A percentile compares a stretch with the other conserved stretches of the same genome.
Conservation (phyloP, 805 yeast species). For the Sungouiella blattae region DNA sequence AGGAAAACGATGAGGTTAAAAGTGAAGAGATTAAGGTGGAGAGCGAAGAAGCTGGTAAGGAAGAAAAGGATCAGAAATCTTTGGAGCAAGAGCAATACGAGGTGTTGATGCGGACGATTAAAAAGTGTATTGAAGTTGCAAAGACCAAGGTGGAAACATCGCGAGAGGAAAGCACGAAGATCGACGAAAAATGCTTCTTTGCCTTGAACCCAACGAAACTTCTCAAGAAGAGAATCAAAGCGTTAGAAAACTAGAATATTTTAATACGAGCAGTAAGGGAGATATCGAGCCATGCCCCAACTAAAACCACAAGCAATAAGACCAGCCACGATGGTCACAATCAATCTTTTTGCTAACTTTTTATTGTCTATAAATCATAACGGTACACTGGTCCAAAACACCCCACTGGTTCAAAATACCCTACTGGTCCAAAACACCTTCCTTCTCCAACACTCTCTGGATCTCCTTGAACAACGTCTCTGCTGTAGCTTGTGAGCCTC, state of each 20-base stretch:
- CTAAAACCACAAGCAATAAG: neutral
- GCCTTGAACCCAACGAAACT: constrained; percentile 57
- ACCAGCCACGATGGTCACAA: neutral
- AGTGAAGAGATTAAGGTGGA: constrained; percentile 1
- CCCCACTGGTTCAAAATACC: no score
- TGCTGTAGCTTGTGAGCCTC: constrained; percentile 64
- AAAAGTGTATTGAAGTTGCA: constrained; percentile 47
- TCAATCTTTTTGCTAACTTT: neutral
- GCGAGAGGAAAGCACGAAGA: constrained; percentile 57
- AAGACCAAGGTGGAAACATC: constrained; percentile 41
- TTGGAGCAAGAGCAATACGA: constrained; percentile 45
- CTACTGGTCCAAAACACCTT: constrained; percentile 58
- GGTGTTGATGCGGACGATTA: constrained; percentile 42
- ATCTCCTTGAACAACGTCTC: constrained; percentile 58
- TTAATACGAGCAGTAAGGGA: no score
- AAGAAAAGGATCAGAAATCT: constrained; percentile 1
- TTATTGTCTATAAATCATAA: neutral
- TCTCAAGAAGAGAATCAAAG: constrained; percentile 41
- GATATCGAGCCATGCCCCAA: no score
- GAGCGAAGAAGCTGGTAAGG: constrained; percentile 18
- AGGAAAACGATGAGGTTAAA: neutral
- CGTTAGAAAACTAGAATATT: constrained; percentile 2
- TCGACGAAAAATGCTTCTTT: constrained; percentile 62
- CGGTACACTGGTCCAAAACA: no score
- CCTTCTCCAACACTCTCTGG: constrained; percentile 61